phyloP scores from a whole-genome alignment of 2,329 filamentous ascomycete species.

The Fusarium sulawesiense region DNA sequence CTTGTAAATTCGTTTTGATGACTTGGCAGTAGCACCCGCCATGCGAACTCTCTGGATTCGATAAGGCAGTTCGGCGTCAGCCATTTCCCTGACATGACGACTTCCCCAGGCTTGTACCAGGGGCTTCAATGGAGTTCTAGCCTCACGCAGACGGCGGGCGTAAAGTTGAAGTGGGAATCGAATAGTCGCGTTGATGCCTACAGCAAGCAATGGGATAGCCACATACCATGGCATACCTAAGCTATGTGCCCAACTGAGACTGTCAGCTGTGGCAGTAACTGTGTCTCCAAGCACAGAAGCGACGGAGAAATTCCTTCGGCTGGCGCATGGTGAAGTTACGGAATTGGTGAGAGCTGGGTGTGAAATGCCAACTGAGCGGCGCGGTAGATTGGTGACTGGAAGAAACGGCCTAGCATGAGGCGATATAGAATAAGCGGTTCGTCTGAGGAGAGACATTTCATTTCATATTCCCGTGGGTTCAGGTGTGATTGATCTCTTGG shows the following conservation, averaged over 20 bases:
- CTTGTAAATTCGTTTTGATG: conserved; percentile 51
- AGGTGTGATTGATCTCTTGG: conserved; percentile 6
- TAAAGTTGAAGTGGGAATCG: conserved; percentile 62
- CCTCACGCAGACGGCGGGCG: conserved; percentile 48
- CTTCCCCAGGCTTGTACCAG: conserved; percentile 50
- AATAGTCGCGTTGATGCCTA: conserved; percentile 58
- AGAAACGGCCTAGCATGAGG: conserved; percentile 26
- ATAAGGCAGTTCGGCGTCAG: conserved; percentile 24
- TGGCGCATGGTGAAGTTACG: conserved; percentile 15
- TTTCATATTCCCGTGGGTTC: conserved; percentile 15
- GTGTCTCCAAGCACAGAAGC: conserved; percentile 47
- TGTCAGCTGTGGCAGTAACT: conserved; percentile 55
- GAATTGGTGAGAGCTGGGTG: conserved; percentile 9
- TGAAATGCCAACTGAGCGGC: conserved; percentile 5
- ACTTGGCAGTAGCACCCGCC: conserved; percentile 44
- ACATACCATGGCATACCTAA: conserved; percentile 65
- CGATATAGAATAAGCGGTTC: conserved; percentile 19
- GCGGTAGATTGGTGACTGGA: conserved; percentile 5
- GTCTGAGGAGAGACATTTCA: conserved; percentile 37
- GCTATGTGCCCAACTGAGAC: conserved; percentile 58
- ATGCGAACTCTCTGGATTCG: conserved; percentile 43
- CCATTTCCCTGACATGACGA: conserved; percentile 37
- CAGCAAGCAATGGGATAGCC: conserved; percentile 63
- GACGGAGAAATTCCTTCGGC: conserved; percentile 51
- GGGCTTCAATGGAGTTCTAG: conserved; percentile 47